Percentiles rank a stretch among this genome's conserved stretches.
Evolutionary conservation across 257 asterid genomes (phyloP).

Genomic region (Nicotiana tabacum): DNA sequence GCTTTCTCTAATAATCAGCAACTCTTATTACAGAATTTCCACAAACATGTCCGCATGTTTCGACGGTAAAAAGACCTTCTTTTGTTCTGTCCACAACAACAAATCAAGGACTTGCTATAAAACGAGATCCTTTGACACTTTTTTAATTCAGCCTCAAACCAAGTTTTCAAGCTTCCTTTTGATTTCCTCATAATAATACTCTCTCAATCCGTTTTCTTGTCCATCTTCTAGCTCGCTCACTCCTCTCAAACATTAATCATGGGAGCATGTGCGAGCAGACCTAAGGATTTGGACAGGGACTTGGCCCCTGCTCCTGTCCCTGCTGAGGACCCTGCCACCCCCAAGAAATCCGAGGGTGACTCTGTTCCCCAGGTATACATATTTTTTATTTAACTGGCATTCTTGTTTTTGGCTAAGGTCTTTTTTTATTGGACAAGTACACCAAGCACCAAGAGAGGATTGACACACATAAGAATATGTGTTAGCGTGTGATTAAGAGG

Average conservation of each 20-base stretch:
- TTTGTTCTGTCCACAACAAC: neutral
- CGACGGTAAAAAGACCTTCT: neutral
- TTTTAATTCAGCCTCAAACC: neutral
- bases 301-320: slow-evolving; percentile 15
- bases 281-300: slow-evolving; percentile 15
- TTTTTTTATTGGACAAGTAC: neutral
- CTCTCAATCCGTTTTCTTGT: neutral
- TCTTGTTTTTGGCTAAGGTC: neutral
- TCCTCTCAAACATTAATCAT: neutral
- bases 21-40: neutral
- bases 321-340: slow-evolving; percentile 5
- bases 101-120: neutral
- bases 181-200: neutral
- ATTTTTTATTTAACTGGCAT: neutral
- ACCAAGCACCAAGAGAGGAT: neutral
- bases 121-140: neutral
- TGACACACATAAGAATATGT: neutral
- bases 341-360: slow-evolving; percentile 3
- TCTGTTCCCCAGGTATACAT: neutral
- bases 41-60: neutral
- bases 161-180: neutral
- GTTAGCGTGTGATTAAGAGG: neutral
- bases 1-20: neutral
- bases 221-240: neutral
- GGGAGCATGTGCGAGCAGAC: slow-evolving; percentile 22